A percentile compares a stretch with the other conserved stretches of the same genome.
Conservation (phyloP, 306 rosid species). For the Rosa rugosa region DNA sequence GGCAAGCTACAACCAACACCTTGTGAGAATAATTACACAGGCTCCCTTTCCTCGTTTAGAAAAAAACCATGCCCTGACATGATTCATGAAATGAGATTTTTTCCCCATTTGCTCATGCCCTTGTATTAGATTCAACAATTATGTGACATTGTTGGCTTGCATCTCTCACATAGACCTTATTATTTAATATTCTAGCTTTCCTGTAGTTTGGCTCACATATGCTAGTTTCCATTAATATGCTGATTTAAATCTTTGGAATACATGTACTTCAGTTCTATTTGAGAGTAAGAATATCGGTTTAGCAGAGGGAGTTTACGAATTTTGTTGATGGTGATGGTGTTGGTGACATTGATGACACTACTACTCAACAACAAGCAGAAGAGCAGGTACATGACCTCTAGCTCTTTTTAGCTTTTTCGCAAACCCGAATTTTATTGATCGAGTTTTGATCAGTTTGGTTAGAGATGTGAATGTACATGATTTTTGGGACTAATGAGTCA, state of each 20-base stretch:
- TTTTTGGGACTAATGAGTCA: too few relatives aligned
- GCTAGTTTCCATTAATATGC: too few relatives aligned
- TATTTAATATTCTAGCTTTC: too few relatives aligned
- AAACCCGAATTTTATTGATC: background rate
- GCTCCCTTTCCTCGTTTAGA: background rate
- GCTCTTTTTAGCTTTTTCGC: background rate
- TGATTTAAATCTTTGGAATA: too few relatives aligned
- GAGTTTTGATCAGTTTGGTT: background rate
- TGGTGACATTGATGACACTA: conserved; percentile 21
- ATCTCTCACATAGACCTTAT: too few relatives aligned
- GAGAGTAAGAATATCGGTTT: conserved; percentile 19
- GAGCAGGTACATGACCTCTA: conserved; percentile 41
- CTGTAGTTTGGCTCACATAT: too few relatives aligned
- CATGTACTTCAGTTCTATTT: too few relatives aligned
- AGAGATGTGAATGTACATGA: background rate
- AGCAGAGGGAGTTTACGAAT: conserved; percentile 50
- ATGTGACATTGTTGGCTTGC: too few relatives aligned
- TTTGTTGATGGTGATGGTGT: conserved; percentile 35
- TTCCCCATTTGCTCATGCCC: background rate
- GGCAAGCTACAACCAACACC: background rate
- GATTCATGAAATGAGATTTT: background rate
- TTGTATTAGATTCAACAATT: background rate
- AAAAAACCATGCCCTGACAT: background rate
- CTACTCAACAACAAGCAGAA: conserved; percentile 35
- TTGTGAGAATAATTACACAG: background rate